Conservation (phyloP, 306 rosid genomes). For the Ceratonia siliqua region DNA sequence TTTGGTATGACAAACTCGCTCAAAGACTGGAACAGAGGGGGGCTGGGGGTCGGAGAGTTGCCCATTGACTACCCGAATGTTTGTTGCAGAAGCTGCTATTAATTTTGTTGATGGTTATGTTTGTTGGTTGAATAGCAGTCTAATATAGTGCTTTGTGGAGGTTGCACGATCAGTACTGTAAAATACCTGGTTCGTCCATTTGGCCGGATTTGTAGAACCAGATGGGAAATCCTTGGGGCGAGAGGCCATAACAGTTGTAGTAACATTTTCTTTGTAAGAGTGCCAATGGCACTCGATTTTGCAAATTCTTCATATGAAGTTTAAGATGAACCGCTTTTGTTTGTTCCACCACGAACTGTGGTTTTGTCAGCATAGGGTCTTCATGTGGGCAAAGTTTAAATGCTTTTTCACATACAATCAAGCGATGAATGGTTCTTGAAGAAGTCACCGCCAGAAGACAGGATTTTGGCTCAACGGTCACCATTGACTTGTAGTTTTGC, state of each 20-base stretch:
- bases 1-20: constrained; percentile 16
- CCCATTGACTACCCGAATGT: constrained; percentile 19
- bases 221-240: constrained; percentile 13
- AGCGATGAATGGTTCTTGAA: background rate
- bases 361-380: background rate
- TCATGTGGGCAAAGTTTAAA: background rate
- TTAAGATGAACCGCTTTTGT: background rate
- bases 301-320: background rate
- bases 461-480: background rate
- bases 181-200: constrained; percentile 20
- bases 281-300: constrained; percentile 17
- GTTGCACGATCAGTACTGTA: constrained; percentile 44
- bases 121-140: constrained; percentile 31
- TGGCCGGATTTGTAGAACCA: constrained; percentile 8
- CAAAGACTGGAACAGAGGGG: constrained; percentile 1
- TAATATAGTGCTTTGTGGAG: constrained; percentile 25
- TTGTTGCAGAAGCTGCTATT: constrained; percentile 34
- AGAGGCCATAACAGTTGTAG: background rate
- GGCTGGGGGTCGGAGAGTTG: background rate
- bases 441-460: background rate
- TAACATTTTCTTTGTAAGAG: background rate
- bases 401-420: background rate
- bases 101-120: constrained; percentile 12
- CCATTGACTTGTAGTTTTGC: too few species aligned
- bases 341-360: background rate